These are phyloP conservation scores for Elymus sibiricus DNA, from an alignment of 176 grass and related monocot genomes.

Conservation along the genomic window DNA sequence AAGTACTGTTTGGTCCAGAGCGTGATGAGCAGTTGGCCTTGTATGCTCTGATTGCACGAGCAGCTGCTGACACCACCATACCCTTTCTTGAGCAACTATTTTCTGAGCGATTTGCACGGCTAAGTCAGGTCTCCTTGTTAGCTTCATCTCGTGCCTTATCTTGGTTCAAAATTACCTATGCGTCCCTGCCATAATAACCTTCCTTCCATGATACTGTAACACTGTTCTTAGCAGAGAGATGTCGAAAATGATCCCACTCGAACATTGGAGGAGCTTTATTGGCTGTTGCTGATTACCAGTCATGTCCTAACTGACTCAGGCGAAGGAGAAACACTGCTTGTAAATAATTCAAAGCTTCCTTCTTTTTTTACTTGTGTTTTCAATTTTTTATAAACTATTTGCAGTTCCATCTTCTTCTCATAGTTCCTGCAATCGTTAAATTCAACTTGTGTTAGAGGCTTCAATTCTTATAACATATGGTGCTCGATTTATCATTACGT, in stretches of 20 bases:
- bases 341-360: slow-evolving; percentile 45
- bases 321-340: slow-evolving; percentile 93
- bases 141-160: slow-evolving; percentile 18
- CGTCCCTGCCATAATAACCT: background rate
- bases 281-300: slow-evolving; percentile 88
- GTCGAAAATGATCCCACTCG: slow-evolving; percentile 69
- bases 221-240: slow-evolving; percentile 51
- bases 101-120: slow-evolving; percentile 60
- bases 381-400: background rate
- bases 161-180: background rate
- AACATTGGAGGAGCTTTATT: slow-evolving; percentile 92
- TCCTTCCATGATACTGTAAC: background rate
- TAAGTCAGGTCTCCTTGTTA: slow-evolving; percentile 63
- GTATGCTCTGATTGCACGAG: slow-evolving; percentile 94
- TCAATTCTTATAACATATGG: slow-evolving; percentile 10
- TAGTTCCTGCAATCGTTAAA: slow-evolving; percentile 17
- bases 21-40: slow-evolving; percentile 87
- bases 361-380: slow-evolving; percentile 25
- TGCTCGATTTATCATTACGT: background rate
- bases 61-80: slow-evolving; percentile 66
- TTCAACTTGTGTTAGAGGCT: slow-evolving; percentile 1
- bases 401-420: slow-evolving; percentile 18
- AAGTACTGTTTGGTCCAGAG: slow-evolving; percentile 55
- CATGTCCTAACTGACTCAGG: slow-evolving; percentile 98
- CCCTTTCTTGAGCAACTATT: slow-evolving; percentile 80